Evolutionary conservation across 2,329 filamentous ascomycete genomes (phyloP), one percentile per base, ranked within the genome.

Genomic region (Intubia oerlemansii): DNA sequence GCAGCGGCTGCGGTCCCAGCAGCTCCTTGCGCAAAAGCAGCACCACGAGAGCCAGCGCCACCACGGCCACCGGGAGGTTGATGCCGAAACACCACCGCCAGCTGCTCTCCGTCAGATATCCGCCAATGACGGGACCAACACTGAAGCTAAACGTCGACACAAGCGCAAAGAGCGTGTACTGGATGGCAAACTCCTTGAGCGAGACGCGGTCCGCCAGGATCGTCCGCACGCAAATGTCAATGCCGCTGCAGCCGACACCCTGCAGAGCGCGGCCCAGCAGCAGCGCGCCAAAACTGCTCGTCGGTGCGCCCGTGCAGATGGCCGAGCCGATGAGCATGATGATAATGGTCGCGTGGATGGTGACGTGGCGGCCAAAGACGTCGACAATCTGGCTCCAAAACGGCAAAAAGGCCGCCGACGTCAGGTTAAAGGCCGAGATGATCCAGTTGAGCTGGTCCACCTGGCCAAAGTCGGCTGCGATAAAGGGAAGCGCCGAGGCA

Each of bases 361-460:
- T 52, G 7, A 49, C 50, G 41, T 74, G 62, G 3, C 70, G 59
- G 12, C 71, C 70, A 38, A 71, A 74, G 17, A 75, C 57, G 37
- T 76, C 66, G 11, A 66, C 59, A 23, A 70, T 53, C 38, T 75
- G 68, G 2, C 63, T 66, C 48, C 67, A 75, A 29, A 63, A 60
- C 5, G 70, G 70, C 9, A 76, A 66, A 38, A 75, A 76, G 2
- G 69, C 62, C 2, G 71, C 69, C 0, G 66, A 65, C 0, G 68
- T 71, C 10, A 78, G 51, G 30, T 69, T 76, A 46, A 75, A 78
- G 7, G 67, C 56, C 0, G 71, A 70, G 12, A 76, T 62, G 40
- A 78, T 72, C 68, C 69, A 76, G 41, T 72, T 75, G 3, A 73
- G 53, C 38, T 70, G 60, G n/a, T 60, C 54, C 7, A 66, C 42